Conservation (phyloP, 371 early-diverging fungal genomes). For the Mitosporidium daphniae region DNA sequence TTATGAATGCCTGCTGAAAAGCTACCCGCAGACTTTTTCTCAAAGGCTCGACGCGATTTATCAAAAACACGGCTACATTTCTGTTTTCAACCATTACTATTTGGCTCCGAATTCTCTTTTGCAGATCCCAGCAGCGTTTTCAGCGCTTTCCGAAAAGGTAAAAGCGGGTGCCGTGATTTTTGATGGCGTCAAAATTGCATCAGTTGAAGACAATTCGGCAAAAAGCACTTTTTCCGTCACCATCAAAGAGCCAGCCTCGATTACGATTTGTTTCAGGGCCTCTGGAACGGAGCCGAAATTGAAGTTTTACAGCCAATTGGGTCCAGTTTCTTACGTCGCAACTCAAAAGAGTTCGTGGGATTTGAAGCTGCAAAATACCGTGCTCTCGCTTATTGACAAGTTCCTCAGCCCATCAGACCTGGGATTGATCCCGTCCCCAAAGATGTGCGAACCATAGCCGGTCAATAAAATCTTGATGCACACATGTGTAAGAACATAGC, state of each 20-base stretch:
- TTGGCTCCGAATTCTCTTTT: too few relatives aligned
- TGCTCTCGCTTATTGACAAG: too few relatives aligned
- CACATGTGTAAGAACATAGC: too few relatives aligned
- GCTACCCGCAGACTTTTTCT: slow-evolving; percentile 1
- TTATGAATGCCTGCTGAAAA: slow-evolving; percentile 5
- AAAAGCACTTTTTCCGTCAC: background rate
- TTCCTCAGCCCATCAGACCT: too few relatives aligned
- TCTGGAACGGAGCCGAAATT: slow-evolving; percentile 76
- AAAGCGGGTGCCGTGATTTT: slow-evolving; percentile 16
- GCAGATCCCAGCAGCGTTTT: too few relatives aligned
- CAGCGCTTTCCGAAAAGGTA: slow-evolving; percentile 1
- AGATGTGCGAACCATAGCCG: too few relatives aligned
- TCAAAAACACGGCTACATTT: background rate
- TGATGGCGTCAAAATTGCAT: slow-evolving; percentile 12
- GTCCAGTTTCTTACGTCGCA: too few relatives aligned
- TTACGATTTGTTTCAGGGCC: slow-evolving; percentile 2
- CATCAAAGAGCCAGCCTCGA: background rate
- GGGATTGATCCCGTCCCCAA: too few relatives aligned
- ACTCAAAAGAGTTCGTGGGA: too few relatives aligned
- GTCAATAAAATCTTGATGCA: too few relatives aligned
- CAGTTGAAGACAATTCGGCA: slow-evolving; percentile 3
- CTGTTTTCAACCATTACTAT: background rate
- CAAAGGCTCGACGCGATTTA: background rate
- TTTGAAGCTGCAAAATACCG: too few relatives aligned
- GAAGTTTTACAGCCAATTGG: slow-evolving; percentile 71